Evolutionary conservation across 192 early-diverging fungal genomes (phyloP), one percentile per base, ranked within the genome.

Genomic region (Phlyctochytrium planicorne): DNA sequence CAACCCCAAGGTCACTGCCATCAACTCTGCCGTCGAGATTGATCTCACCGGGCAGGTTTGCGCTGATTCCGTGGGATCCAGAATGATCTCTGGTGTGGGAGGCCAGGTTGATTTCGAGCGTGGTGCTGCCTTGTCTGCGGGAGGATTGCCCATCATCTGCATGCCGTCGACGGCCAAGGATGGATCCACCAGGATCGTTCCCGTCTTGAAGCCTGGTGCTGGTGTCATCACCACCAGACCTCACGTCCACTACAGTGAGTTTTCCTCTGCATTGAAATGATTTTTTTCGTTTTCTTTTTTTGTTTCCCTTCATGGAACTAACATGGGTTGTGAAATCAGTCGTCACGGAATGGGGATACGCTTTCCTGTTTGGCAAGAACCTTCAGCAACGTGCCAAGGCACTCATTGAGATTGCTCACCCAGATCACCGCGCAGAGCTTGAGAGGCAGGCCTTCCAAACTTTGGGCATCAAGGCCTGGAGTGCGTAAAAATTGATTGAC

Each of bases 31-130:
- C 12, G 37, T 84, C 17, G 80, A 82, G 59, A 73, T 84, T 2
- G 82, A 84, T 55, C 47, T 84, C 16, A 82, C 82, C 12, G 82
- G 82, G 6, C 79, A 81, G 60, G 79, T 81, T 24, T 79, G 77
- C 47, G 82, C 79, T 3, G 82, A 81, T 50, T 80, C 77, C 20
- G 65, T 84, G 2, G 82, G 82, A 0, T 67, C 60, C 52, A 35
- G 32, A 2, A 70, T 75, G 72, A 75, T 84, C 36, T 78, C 75
- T 25, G 82, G 82, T 34, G 82, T 84, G 0, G 82, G 82, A 10
- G 79, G 80, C 1, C 82, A 84, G 59, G 72, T 82, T 27, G 80
- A 84, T 50, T 84, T 84, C 56, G 82, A 84, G 60, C 72, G 79
- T 2, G 82, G 82, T 36, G 82, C 82, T 1, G 79, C 82, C 4